Conservation (phyloP, 1,139 yeast species). For the Taiozyma onychis region DNA sequence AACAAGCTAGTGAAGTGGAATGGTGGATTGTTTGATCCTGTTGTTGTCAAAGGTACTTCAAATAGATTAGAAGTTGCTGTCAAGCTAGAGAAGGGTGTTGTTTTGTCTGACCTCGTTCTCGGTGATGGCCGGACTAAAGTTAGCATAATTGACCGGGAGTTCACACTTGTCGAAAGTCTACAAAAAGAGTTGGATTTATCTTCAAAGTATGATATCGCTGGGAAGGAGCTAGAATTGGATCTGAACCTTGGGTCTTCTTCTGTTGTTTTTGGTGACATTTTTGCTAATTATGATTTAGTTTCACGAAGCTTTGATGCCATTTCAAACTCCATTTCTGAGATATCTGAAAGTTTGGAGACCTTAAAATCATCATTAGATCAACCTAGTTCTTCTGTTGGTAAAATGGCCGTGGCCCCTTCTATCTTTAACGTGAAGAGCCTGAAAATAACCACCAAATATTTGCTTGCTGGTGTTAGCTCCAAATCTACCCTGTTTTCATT, state of each 20-base stretch:
- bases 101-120: not conserved
- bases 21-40: not conserved
- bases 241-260: not conserved
- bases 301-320: not conserved
- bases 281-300: not conserved
- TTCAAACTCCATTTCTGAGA: not conserved
- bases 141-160: not conserved
- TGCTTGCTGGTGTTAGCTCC: not conserved
- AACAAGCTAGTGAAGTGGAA: conserved; percentile 1
- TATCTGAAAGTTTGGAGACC: not conserved
- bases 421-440: not conserved
- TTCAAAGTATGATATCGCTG: not conserved
- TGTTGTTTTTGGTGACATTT: not conserved
- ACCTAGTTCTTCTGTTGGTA: not conserved
- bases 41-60: conserved; percentile 1
- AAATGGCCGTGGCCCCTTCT: not conserved
- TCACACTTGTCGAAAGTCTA: not conserved
- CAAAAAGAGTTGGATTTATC: not conserved
- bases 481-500: not conserved
- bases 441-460: not conserved
- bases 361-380: not conserved
- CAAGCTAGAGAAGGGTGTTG: not conserved
- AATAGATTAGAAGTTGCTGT: conserved; percentile 1
- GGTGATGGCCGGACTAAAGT: not conserved
- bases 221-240: not conserved